Conservation (phyloP, 495 filamentous ascomycete genomes). For the Neurospora pannonica region DNA sequence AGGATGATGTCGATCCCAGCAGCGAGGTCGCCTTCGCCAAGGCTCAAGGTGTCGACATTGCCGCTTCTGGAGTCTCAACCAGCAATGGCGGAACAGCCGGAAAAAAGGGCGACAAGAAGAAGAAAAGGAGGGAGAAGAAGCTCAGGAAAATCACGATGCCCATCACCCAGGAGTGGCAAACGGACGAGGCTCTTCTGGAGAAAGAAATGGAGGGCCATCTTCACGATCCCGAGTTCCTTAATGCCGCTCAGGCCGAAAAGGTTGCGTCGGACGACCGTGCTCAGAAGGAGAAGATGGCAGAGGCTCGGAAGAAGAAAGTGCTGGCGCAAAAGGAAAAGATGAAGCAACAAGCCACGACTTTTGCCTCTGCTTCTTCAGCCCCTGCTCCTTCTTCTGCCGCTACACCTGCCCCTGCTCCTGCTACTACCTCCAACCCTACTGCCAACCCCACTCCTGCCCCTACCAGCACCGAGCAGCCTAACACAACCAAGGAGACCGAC, state of each 20-base stretch:
- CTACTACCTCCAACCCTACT: neutral
- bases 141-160: slow-evolving; percentile 15
- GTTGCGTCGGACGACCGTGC: slow-evolving; percentile 22
- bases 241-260: slow-evolving; percentile 21
- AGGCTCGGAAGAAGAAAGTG: slow-evolving; percentile 14
- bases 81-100: neutral
- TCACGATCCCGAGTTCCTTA: slow-evolving; percentile 35
- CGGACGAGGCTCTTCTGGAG: slow-evolving; percentile 38
- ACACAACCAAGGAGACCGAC: neutral
- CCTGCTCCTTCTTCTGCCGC: neutral
- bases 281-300: neutral
- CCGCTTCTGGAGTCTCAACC: neutral
- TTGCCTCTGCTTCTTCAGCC: neutral
- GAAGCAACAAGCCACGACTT: slow-evolving; percentile 3
- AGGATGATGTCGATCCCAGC: slow-evolving; percentile 13
- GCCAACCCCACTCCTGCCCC: neutral
- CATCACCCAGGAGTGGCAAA: slow-evolving; percentile 39
- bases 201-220: slow-evolving; percentile 42
- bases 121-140: slow-evolving; percentile 1
- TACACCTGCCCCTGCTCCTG: neutral
- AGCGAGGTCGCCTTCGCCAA: slow-evolving; percentile 26
- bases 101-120: neutral
- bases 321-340: slow-evolving; percentile 15
- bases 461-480: neutral
- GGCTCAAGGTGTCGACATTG: slow-evolving; percentile 19